Evolutionary conservation across 768 basidiomycete species (phyloP).

Genomic region (Austroboletus festivus): DNA sequence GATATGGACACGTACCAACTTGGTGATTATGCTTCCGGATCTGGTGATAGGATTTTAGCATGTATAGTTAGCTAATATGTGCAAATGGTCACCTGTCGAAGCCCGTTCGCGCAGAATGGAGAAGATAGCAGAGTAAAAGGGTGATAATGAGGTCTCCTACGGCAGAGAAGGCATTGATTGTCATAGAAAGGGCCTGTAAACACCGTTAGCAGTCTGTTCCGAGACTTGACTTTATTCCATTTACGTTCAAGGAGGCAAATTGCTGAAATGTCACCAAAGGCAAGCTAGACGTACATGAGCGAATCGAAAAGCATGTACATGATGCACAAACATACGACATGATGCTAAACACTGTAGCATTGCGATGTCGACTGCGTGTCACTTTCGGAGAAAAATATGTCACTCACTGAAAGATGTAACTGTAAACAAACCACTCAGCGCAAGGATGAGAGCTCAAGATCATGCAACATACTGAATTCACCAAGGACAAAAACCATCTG

Average conservation of each 20-base stretch:
- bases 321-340: constrained; percentile 30
- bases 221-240: background rate
- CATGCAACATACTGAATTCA: constrained; percentile 34
- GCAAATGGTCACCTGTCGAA: constrained; percentile 38
- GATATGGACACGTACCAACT: constrained; percentile 21
- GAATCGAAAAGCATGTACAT: background rate
- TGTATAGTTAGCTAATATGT: no score
- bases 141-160: constrained; percentile 50
- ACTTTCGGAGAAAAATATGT: background rate
- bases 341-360: constrained; percentile 31
- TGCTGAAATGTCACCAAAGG: constrained; percentile 41
- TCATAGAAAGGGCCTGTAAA: constrained; percentile 38
- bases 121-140: constrained; percentile 39
- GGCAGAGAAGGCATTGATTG: constrained; percentile 52
- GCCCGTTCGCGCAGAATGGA: constrained; percentile 47
- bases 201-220: background rate
- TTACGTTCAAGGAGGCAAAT: constrained; percentile 42
- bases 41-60: constrained; percentile 1
- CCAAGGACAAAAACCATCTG: constrained; percentile 33
- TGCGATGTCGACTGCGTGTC: background rate
- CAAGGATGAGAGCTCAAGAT: no score
- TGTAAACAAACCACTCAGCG: constrained; percentile 3
- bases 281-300: constrained; percentile 34
- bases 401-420: constrained; percentile 35
- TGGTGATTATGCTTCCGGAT: constrained; percentile 51